Base-by-base conservation (phyloP, 2,329 filamentous ascomycete species). In the Arachnopeziza araneosa region DNA sequence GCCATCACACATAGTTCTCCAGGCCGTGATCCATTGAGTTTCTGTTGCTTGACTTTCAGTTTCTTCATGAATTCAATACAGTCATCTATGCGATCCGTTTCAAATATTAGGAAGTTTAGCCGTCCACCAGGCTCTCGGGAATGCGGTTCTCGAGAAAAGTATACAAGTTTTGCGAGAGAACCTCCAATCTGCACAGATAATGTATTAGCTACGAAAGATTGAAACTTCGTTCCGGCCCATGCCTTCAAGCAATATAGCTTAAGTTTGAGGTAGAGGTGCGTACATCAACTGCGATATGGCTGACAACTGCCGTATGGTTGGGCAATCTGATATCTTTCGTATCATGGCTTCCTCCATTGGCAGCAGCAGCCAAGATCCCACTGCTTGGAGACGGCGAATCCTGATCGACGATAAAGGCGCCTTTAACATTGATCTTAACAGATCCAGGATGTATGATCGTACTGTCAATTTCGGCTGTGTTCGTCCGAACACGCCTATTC, bases 241-340 rank as follows among this genome's bases (percentile, higher is more conserved):
- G 17, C 22, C n/a, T 51, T 24, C 14, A 52, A 21, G 24, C 17
- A 52, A 24, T 21, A 21, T 7, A 21, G n/a, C 21, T n/a, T 50
- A 26, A 32, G 14, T 14, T 44, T 12, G 58, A 60, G 17, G 36
- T 12, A 19, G 36, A 44, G 36, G 61, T 62, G 80, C 89, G 76
- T 82, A 96, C 92, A 81, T 99, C 95, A 62, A 97, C 88, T 57
- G 95, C 95, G 68, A 99, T 91, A 79, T 99, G 95, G 78, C 92
- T 97, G 67, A 99, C 93, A 9, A 96, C 87, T 12, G 90, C 89
- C 14, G 91, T 96, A 76, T 99, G 95, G 75, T 98, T 95, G 26
- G 95, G 95, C 61, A 99, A 79, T n/a, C 95, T 83, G 69, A 99
- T 99, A 73, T 97, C 95, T 72, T 91, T 92, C 60, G 90, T 92